phyloP scores from a whole-genome alignment of 345 rosid genomes.

The Viola odorata region DNA sequence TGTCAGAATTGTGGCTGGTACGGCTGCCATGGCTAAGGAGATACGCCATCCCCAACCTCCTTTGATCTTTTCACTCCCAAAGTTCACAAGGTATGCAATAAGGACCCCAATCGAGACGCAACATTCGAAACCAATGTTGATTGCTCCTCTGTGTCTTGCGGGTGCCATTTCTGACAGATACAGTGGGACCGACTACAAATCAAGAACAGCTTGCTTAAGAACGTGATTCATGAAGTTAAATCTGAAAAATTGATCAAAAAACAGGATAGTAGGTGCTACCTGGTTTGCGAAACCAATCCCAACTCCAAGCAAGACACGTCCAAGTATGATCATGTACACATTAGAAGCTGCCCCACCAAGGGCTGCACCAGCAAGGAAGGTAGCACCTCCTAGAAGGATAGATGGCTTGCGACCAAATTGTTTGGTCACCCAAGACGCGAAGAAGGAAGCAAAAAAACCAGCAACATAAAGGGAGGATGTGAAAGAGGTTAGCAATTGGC shows the following conservation, averaged over 20 bases:
- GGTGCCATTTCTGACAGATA: constrained; percentile 89
- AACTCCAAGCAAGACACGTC: constrained; percentile 62
- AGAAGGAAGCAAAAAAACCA: constrained; percentile 54
- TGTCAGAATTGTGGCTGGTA: constrained; percentile 57
- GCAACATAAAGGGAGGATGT: constrained; percentile 74
- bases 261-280: constrained; percentile 27
- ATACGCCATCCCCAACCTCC: constrained; percentile 72
- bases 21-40: constrained; percentile 61
- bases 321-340: constrained; percentile 53
- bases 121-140: constrained; percentile 68
- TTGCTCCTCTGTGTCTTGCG: constrained; percentile 63
- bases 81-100: constrained; percentile 53
- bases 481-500: constrained; percentile 63
- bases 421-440: constrained; percentile 53
- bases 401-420: constrained; percentile 60
- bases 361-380: constrained; percentile 57
- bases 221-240: not conserved
- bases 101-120: constrained; percentile 55
- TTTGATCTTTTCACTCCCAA: constrained; percentile 52
- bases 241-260: not conserved
- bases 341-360: constrained; percentile 52
- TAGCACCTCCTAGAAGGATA: constrained; percentile 49
- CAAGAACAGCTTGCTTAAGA: not conserved
- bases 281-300: constrained; percentile 78
- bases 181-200: constrained; percentile 61